phyloP scores from a whole-genome alignment of 805 yeast genomes.

The Hanseniaspora mollemarum region DNA sequence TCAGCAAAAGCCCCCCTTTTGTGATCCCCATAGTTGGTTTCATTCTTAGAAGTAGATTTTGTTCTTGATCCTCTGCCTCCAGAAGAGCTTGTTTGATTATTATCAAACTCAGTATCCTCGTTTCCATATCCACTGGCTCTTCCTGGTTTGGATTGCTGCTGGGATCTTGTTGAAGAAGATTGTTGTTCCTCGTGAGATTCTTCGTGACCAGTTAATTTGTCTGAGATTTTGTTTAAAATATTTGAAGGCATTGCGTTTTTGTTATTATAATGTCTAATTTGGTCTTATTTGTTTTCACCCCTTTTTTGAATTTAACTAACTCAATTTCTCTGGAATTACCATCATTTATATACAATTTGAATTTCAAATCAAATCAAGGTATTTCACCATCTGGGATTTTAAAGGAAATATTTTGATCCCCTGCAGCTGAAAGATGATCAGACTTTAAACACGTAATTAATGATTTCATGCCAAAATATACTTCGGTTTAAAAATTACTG shows the following conservation, averaged over 20 bases:
- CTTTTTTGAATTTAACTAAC: no score
- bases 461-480: not conserved
- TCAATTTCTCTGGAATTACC: no score
- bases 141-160: not conserved
- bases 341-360: no score
- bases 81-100: conserved; percentile 1
- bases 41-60: conserved; percentile 17
- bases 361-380: no score
- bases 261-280: no score
- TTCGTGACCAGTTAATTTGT: conserved; percentile 24
- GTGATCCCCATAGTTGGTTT: conserved; percentile 16
- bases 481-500: no score
- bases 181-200: conserved; percentile 18
- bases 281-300: no score
- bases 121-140: not conserved
- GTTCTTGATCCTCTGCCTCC: conserved; percentile 17
- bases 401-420: not conserved
- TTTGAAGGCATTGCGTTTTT: conserved; percentile 26
- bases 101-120: conserved; percentile 8
- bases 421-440: not conserved
- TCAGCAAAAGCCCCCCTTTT: conserved; percentile 14
- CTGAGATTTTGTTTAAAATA: conserved; percentile 27
- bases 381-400: no score
- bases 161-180: not conserved
- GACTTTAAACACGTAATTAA: not conserved